A percentile compares a stretch with the other conserved stretches of the same genome.
Conservation (phyloP, 2,329 filamentous ascomycete genomes). For the Rutstroemia sydowiana region DNA sequence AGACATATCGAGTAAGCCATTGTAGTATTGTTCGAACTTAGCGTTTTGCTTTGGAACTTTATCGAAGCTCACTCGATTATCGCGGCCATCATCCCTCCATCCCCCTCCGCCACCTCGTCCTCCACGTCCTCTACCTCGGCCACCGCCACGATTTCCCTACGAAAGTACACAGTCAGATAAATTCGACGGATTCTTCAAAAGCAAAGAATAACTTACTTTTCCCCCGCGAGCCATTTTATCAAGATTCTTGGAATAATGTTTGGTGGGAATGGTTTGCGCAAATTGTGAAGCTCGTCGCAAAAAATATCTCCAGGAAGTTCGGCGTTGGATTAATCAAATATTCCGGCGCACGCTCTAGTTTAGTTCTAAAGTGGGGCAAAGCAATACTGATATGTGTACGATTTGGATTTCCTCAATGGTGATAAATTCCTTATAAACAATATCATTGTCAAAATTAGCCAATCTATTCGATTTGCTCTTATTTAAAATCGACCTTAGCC, state of each 20-base stretch:
- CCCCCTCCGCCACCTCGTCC: slow-evolving; percentile 21
- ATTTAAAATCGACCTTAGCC: too few species aligned
- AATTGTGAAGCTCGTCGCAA: neutral
- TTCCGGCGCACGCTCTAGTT: neutral
- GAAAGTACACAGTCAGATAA: neutral
- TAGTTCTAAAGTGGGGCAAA: neutral
- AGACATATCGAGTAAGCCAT: slow-evolving; percentile 64
- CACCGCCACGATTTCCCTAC: slow-evolving; percentile 17
- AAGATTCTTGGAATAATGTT: neutral
- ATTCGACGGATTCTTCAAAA: neutral
- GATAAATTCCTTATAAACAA: neutral
- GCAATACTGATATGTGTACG: neutral
- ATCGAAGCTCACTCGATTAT: slow-evolving; percentile 38
- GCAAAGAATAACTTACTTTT: slow-evolving; percentile 21
- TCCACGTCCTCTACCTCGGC: slow-evolving; percentile 18
- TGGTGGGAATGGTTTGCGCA: neutral
- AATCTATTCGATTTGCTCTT: too few species aligned
- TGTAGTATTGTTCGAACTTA: slow-evolving; percentile 81
- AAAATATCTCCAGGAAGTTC: neutral
- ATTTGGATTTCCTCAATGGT: too few species aligned
- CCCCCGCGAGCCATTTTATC: slow-evolving; percentile 26
- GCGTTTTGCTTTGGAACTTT: slow-evolving; percentile 72
- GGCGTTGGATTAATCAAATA: neutral
- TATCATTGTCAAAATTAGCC: neutral
- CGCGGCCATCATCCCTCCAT: slow-evolving; percentile 31